These are phyloP conservation scores for Eucalyptus grandis DNA, from an alignment of 345 rosid species.

Conservation along the genomic window DNA sequence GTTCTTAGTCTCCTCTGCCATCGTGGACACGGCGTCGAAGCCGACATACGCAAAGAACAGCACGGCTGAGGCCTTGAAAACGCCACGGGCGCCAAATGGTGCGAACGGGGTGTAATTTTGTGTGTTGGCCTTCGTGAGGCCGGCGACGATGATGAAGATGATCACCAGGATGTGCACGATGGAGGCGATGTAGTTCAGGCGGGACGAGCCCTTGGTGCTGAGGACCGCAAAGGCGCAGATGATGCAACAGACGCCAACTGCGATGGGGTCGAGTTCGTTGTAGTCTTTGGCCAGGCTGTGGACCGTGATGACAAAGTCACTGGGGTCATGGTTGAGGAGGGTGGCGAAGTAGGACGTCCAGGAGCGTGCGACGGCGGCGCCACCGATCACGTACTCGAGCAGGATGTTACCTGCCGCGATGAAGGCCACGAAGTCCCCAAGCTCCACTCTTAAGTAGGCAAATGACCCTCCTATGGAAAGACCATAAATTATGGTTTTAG, in stretches of 20 bases:
- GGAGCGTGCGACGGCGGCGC: slow-evolving; percentile 72
- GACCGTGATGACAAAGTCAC: slow-evolving; percentile 33
- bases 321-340: slow-evolving; percentile 42
- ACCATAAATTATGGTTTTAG: background rate
- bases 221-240: slow-evolving; percentile 27
- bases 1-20: slow-evolving; percentile 41
- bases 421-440: slow-evolving; percentile 70
- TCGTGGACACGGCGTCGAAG: slow-evolving; percentile 31
- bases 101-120: slow-evolving; percentile 10
- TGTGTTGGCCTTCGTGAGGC: slow-evolving; percentile 21
- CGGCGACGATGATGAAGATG: slow-evolving; percentile 30
- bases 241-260: slow-evolving; percentile 5
- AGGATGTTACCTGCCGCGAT: slow-evolving; percentile 82
- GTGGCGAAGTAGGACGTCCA: slow-evolving; percentile 88
- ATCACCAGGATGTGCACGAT: slow-evolving; percentile 19
- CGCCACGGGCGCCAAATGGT: slow-evolving; percentile 16
- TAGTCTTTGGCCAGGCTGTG: slow-evolving; percentile 9
- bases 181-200: slow-evolving; percentile 31
- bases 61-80: slow-evolving; percentile 22
- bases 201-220: slow-evolving; percentile 41
- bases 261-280: slow-evolving; percentile 26
- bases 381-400: slow-evolving; percentile 56
- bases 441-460: slow-evolving; percentile 80
- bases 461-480: slow-evolving; percentile 64
- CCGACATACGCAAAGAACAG: slow-evolving; percentile 37